Conservation (phyloP, 768 basidiomycete genomes). For the Nidularia sp. region DNA sequence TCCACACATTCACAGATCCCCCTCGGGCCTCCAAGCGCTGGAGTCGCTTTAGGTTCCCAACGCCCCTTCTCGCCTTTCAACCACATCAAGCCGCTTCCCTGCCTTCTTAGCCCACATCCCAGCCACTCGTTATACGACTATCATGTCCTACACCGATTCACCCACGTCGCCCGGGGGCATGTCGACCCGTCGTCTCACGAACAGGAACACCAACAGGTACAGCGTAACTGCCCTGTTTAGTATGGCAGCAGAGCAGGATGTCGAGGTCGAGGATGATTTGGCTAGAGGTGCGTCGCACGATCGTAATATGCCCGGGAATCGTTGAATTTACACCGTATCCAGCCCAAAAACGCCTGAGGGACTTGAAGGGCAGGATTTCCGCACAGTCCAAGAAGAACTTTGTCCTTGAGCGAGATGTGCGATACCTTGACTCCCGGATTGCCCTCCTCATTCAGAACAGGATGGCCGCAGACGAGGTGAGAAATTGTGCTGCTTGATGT, state of each 20-base stretch:
- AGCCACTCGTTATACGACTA: slow-evolving; percentile 23
- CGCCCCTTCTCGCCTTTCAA: slow-evolving; percentile 6
- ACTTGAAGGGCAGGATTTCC: slow-evolving; percentile 95
- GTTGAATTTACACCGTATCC: slow-evolving; percentile 3
- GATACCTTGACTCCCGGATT: slow-evolving; percentile 96
- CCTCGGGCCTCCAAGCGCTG: slow-evolving; percentile 37
- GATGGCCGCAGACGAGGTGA: slow-evolving; percentile 92
- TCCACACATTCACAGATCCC: slow-evolving; percentile 17
- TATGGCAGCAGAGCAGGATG: slow-evolving; percentile 98
- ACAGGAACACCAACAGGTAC: slow-evolving; percentile 94
- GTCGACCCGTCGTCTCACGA: slow-evolving; percentile 74
- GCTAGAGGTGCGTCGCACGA: slow-evolving; percentile 70
- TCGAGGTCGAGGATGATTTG: slow-evolving; percentile 95
- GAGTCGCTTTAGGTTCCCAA: slow-evolving; percentile 30
- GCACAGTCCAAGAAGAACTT: slow-evolving; percentile 99
- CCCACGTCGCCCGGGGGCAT: slow-evolving; percentile 61
- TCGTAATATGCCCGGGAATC: slow-evolving; percentile 2
- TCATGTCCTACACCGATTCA: slow-evolving; percentile 62
- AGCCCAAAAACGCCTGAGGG: slow-evolving; percentile 97
- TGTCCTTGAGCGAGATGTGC: slow-evolving; percentile 96
- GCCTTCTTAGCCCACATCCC: slow-evolving; percentile 12
- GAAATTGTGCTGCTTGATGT: slow-evolving; percentile 17
- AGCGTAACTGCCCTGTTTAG: slow-evolving; percentile 94
- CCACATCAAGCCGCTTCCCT: slow-evolving; percentile 7
- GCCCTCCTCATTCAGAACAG: slow-evolving; percentile 97